A percentile compares a stretch with the other conserved stretches of the same genome.
These are phyloP conservation scores for Backusella tuberculispora DNA, from an alignment of 192 early-diverging fungal species.

Conservation along the genomic window DNA sequence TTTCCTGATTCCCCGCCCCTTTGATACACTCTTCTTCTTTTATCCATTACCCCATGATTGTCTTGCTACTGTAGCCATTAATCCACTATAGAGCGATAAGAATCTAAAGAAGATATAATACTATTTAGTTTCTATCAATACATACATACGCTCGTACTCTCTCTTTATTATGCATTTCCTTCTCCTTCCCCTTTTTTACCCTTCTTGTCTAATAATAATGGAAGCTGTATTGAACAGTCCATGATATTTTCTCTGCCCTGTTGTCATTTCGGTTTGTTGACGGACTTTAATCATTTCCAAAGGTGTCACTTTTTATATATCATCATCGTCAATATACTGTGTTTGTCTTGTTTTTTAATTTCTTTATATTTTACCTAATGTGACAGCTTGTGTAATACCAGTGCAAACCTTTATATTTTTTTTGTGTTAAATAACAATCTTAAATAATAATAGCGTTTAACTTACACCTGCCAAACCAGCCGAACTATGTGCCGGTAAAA, in stretches of 20 bases:
- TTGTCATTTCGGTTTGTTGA: constrained; percentile 48
- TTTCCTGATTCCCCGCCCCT: too few species aligned
- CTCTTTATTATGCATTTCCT: not conserved
- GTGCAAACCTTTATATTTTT: constrained; percentile 39
- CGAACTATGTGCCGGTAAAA: constrained; percentile 44
- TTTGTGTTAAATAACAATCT: not conserved
- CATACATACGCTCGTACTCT: not conserved
- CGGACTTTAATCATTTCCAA: constrained; percentile 50
- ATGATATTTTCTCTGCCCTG: constrained; percentile 40
- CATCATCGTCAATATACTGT: not conserved
- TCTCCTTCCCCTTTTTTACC: constrained; percentile 37
- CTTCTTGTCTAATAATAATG: constrained; percentile 43
- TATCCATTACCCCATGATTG: constrained; percentile 47
- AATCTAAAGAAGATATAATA: constrained; percentile 21
- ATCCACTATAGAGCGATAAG: constrained; percentile 45
- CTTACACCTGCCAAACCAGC: constrained; percentile 46
- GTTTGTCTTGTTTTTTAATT: not conserved
- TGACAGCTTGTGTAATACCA: constrained; percentile 46
- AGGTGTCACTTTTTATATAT: constrained; percentile 39
- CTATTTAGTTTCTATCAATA: not conserved
- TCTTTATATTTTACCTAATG: constrained; percentile 33
- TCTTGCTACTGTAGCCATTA: constrained; percentile 46
- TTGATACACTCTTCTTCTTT: not conserved
- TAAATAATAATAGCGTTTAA: not conserved
- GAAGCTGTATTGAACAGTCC: constrained; percentile 40